Base-by-base conservation (phyloP, 495 filamentous ascomycete species). In the Pseudoneurospora amorphoporcata region DNA sequence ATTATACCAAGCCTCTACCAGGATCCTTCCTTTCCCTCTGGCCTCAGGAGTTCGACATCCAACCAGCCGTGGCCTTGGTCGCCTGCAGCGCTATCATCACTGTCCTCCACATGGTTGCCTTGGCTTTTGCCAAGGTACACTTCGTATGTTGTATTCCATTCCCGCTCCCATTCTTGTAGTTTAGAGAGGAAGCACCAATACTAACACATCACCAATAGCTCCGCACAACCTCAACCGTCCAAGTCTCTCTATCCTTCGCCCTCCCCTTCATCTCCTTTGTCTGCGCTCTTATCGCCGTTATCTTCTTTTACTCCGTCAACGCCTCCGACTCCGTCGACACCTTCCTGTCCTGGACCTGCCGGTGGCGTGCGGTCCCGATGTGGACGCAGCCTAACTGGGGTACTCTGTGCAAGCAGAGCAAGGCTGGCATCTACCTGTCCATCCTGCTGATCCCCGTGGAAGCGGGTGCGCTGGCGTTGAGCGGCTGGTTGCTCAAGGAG, bases 231-330 rank as follows among this genome's bases (percentile, higher is more conserved):
- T 72, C 77, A 16, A 69, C 76, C 17, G 65, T 81, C n/a, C 81
- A 84, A 75, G 81, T 78, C 17, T 68, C 82, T 16, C 32, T 84
- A 37, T 80, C 82, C 41, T 77, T 86, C 71, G 69, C 77, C 39
- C 77, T 81, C 2, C 84, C 86, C 4, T 72, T 83, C 32, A 65
- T 85, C 69, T 79, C 81, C 69, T 78, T 88, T 68, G 75, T 79
- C 53, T 84, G 82, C 61, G 81, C 81, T n/a, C 75, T 87, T 72
- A 80, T 87, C 72, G 82, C 82, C 74, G 82, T 85, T 70, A 69
- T 81, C 68, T 85, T 88, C 79, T 88, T 84, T 79, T 88, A 88
- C 73, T 81, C 79, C 68, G 82, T 86, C 79, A 86, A 88, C 72
- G 75, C 82, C 35, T 87, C 86, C 2, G 76, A 76, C 47, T 80